Percentiles rank a stretch among this genome's conserved stretches.
Conservation (phyloP, 106 monocot species). For the Dioscorea zingiberensis region DNA sequence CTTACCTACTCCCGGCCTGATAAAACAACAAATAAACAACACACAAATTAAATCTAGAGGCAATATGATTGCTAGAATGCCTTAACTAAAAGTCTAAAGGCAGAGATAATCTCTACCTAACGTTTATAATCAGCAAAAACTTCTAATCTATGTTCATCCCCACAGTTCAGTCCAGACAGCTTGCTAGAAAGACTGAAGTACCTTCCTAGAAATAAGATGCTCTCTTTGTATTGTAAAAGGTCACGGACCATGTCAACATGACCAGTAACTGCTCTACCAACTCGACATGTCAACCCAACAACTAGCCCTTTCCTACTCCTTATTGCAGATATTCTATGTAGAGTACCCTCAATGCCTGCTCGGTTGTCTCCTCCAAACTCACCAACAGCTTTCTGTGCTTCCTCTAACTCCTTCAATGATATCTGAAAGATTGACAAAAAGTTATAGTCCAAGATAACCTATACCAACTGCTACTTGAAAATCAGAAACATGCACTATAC, state of each 20-base stretch:
- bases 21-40: neutral
- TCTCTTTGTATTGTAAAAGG: conserved; percentile 62
- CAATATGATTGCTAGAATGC: too few relatives aligned
- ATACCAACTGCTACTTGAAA: too few relatives aligned
- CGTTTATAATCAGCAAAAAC: too few relatives aligned
- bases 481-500: too few relatives aligned
- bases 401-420: conserved; percentile 72
- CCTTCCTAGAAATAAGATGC: conserved; percentile 77
- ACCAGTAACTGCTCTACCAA: conserved; percentile 85
- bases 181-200: neutral
- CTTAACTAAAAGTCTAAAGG: too few relatives aligned
- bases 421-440: conserved; percentile 32
- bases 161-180: too few relatives aligned
- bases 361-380: conserved; percentile 95
- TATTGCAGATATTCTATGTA: conserved; percentile 93
- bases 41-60: too few relatives aligned
- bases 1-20: conserved; percentile 93
- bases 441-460: neutral
- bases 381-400: conserved; percentile 81
- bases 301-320: conserved; percentile 86
- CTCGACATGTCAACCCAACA: conserved; percentile 91
- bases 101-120: too few relatives aligned
- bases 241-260: conserved; percentile 92
- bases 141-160: too few relatives aligned
- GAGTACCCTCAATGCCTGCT: conserved; percentile 89